Percentiles rank a stretch among this genome's conserved stretches.
Evolutionary conservation across 2,329 filamentous ascomycete genomes (phyloP).

Genomic region (Lecanicillium sp.): DNA sequence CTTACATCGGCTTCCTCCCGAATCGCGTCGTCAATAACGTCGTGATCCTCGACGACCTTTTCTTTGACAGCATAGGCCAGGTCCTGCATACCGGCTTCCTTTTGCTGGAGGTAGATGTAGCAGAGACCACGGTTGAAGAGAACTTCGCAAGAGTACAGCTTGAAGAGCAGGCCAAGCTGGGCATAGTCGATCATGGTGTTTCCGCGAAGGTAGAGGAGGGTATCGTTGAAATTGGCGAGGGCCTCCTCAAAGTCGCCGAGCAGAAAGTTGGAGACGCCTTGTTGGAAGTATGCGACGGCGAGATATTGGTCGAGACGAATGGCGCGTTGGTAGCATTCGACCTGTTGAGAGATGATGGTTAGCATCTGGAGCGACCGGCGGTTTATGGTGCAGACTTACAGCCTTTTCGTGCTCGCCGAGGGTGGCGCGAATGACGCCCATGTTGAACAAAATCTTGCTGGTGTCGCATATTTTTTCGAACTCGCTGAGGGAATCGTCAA

Average conservation of each 20-base stretch:
- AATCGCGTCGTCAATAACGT: slow-evolving; percentile 97
- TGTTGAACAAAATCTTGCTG: slow-evolving; percentile 97
- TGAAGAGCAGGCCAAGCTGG: slow-evolving; percentile 90
- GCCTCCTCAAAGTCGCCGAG: slow-evolving; percentile 97
- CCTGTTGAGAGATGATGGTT: slow-evolving; percentile 46
- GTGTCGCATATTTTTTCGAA: slow-evolving; percentile 90
- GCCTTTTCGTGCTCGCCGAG: slow-evolving; percentile 93
- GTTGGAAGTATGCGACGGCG: slow-evolving; percentile 95
- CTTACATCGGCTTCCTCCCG: slow-evolving; percentile 82
- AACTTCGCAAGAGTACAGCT: slow-evolving; percentile 94
- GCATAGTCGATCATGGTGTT: slow-evolving; percentile 98
- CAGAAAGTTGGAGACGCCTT: slow-evolving; percentile 96
- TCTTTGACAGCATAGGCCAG: slow-evolving; percentile 86
- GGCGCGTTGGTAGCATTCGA: slow-evolving; percentile 90
- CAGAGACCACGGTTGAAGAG: slow-evolving; percentile 95
- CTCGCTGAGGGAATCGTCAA: slow-evolving; percentile 76
- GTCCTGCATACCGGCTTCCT: slow-evolving; percentile 85
- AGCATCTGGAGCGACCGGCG: slow-evolving; percentile 15
- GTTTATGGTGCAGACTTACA: slow-evolving; percentile 54
- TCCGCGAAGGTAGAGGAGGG: slow-evolving; percentile 84
- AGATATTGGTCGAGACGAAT: slow-evolving; percentile 90
- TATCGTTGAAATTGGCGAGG: slow-evolving; percentile 97
- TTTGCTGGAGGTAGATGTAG: slow-evolving; percentile 94
- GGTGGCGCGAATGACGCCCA: slow-evolving; percentile 94
- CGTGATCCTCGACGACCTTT: slow-evolving; percentile 92